These are phyloP conservation scores for Penicillium digitatum DNA, from an alignment of 2,329 filamentous ascomycete species.

Conservation along the genomic window DNA sequence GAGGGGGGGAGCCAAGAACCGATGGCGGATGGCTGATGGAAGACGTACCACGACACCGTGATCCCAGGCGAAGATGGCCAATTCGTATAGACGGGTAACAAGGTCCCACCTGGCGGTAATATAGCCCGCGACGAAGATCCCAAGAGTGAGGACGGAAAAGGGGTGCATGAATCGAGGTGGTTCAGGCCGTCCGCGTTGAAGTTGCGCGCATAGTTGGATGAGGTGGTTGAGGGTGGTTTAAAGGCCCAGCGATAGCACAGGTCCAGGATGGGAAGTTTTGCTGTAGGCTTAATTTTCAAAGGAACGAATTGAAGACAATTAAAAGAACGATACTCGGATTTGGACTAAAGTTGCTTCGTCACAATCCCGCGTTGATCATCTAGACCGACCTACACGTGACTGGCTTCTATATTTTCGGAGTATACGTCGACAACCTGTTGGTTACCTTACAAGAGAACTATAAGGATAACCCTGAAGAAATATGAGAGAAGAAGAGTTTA, in stretches of 20 bases:
- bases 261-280: background rate
- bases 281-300: background rate
- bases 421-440: background rate
- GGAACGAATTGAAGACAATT: background rate
- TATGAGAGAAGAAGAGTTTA: background rate
- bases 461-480: background rate
- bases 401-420: background rate
- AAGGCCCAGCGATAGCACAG: background rate
- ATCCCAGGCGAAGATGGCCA: slow-evolving; percentile 96
- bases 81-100: slow-evolving; percentile 92
- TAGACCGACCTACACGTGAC: slow-evolving; percentile 21
- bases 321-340: background rate
- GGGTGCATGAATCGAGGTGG: slow-evolving; percentile 72
- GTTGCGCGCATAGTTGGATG: slow-evolving; percentile 32
- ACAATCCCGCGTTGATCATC: slow-evolving; percentile 16
- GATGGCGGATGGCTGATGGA: background rate
- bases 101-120: slow-evolving; percentile 99
- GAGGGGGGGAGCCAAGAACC: slow-evolving; percentile 9
- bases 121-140: slow-evolving; percentile 99
- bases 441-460: background rate
- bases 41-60: slow-evolving; percentile 86
- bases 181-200: slow-evolving; percentile 26
- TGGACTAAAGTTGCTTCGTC: slow-evolving; percentile 3
- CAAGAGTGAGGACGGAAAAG: slow-evolving; percentile 90
- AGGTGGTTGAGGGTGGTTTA: background rate